A percentile compares a stretch with the other conserved stretches of the same genome.
These are phyloP conservation scores for Leishmania gerbilli DNA, from an alignment of 208 protist species.

Conservation along the genomic window DNA sequence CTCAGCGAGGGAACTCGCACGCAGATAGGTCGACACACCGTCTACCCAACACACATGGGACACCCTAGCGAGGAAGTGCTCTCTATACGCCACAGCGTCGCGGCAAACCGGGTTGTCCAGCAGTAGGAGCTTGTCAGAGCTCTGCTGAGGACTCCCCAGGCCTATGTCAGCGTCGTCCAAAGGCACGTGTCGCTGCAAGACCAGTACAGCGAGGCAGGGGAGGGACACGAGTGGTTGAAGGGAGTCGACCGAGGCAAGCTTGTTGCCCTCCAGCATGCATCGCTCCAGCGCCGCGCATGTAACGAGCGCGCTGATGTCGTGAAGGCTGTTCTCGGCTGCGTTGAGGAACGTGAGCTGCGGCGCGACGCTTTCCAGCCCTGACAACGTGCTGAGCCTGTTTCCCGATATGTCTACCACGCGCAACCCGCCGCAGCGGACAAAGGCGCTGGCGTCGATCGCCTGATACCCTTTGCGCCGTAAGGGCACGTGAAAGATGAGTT, in stretches of 20 bases:
- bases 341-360: conserved; percentile 62
- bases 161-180: conserved; percentile 27
- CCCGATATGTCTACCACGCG: conserved; percentile 61
- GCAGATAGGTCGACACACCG: conserved; percentile 20
- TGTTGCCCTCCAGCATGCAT: conserved; percentile 69
- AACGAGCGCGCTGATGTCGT: conserved; percentile 39
- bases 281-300: conserved; percentile 35
- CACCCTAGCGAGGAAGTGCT: conserved; percentile 33
- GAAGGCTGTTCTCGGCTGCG: conserved; percentile 68
- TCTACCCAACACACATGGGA: conserved; percentile 64
- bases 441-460: conserved; percentile 34
- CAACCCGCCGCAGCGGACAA: conserved; percentile 45
- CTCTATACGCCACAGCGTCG: conserved; percentile 36
- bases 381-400: conserved; percentile 64
- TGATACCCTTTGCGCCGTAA: conserved; percentile 30
- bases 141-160: not conserved
- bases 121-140: conserved; percentile 29
- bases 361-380: conserved; percentile 49
- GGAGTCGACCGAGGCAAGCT: conserved; percentile 36
- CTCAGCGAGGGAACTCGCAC: not conserved
- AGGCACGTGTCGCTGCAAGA: conserved; percentile 42
- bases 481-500: conserved; percentile 39
- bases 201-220: conserved; percentile 41
- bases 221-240: conserved; percentile 47
- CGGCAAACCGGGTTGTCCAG: conserved; percentile 83